phyloP scores from a whole-genome alignment of 2,329 filamentous ascomycete species.

The Penicillium concentricum region DNA sequence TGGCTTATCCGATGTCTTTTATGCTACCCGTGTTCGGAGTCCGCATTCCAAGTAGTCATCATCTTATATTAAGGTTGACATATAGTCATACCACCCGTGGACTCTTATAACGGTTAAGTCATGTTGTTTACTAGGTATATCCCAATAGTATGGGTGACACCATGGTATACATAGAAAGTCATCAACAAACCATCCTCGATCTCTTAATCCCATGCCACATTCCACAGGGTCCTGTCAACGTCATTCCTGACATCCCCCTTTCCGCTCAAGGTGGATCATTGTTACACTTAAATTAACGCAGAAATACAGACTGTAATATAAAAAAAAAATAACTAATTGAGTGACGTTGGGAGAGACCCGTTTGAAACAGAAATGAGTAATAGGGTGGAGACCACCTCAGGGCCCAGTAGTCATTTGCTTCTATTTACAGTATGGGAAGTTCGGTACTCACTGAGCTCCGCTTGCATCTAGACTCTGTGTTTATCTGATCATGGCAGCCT shows the following conservation, averaged over 20 bases:
- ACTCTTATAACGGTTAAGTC: not conserved
- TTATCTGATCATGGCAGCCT: not conserved
- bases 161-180: not conserved
- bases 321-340: not conserved
- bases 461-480: constrained; percentile 4
- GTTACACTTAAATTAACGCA: not conserved
- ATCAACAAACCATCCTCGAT: not conserved
- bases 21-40: not conserved
- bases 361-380: constrained; percentile 6
- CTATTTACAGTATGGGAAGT: not conserved
- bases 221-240: constrained; percentile 1
- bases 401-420: constrained; percentile 1
- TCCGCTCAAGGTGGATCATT: not conserved
- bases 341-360: constrained; percentile 4
- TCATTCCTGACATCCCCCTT: constrained; percentile 1
- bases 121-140: not conserved
- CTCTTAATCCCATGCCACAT: constrained; percentile 1
- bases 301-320: not conserved
- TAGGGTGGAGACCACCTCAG: too few relatives aligned
- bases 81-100: not conserved
- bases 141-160: not conserved
- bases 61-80: not conserved
- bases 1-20: too few relatives aligned
- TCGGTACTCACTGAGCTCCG: not conserved
- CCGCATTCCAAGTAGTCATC: not conserved